A percentile compares a stretch with the other conserved stretches of the same genome.
These are phyloP conservation scores for Coemansia sp. DNA, from an alignment of 192 early-diverging fungal genomes.

Conservation along the genomic window DNA sequence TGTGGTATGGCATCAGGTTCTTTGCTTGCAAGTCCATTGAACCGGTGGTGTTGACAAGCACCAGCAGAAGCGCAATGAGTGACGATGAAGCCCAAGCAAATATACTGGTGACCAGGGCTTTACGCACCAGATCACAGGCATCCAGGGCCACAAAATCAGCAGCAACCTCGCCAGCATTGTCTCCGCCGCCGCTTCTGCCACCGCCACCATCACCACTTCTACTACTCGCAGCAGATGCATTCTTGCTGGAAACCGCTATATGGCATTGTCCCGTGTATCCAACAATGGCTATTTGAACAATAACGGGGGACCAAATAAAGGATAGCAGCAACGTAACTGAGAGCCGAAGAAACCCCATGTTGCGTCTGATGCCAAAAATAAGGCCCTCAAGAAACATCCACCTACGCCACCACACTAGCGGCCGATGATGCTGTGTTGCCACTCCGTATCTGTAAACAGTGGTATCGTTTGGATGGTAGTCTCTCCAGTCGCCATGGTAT, in stretches of 20 bases:
- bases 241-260: neutral
- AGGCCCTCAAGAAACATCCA: slow-evolving; percentile 40
- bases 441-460: slow-evolving; percentile 14
- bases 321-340: slow-evolving; percentile 19
- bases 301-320: slow-evolving; percentile 24
- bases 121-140: slow-evolving; percentile 34
- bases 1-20: neutral
- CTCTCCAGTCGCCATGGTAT: neutral
- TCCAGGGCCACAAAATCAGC: slow-evolving; percentile 7
- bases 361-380: slow-evolving; percentile 28
- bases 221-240: neutral
- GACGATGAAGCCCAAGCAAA: slow-evolving; percentile 36
- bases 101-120: slow-evolving; percentile 25
- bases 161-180: neutral
- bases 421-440: neutral
- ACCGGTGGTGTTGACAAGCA: slow-evolving; percentile 30
- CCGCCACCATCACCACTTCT: slow-evolving; percentile 10
- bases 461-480: neutral
- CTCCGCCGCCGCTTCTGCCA: neutral
- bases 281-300: slow-evolving; percentile 34
- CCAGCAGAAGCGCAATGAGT: slow-evolving; percentile 24
- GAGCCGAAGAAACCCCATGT: slow-evolving; percentile 38
- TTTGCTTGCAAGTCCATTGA: neutral
- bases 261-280: slow-evolving; percentile 36
- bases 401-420: slow-evolving; percentile 35